phyloP scores from a whole-genome alignment of 1,284 basidiomycete species.

The Tetrapyrgos nigripes region DNA sequence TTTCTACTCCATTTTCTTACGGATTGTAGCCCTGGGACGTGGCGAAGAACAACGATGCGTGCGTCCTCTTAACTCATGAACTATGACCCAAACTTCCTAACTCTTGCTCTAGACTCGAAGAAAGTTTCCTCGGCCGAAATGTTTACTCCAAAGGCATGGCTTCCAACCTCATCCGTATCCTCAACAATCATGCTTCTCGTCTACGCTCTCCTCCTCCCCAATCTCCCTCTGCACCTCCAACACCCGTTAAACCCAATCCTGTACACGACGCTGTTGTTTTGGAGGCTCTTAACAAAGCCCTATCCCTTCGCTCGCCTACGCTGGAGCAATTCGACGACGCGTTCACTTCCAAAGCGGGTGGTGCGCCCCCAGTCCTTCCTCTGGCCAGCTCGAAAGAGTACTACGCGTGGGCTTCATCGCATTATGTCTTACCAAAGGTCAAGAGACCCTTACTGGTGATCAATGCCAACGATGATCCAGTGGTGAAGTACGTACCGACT shows the following conservation, averaged over 20 bases:
- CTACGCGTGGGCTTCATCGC: slow-evolving; percentile 75
- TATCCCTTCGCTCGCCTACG: slow-evolving; percentile 58
- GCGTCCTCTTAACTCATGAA: slow-evolving; percentile 21
- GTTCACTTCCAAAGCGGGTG: slow-evolving; percentile 81
- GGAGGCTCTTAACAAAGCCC: slow-evolving; percentile 50
- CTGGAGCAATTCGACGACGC: slow-evolving; percentile 68
- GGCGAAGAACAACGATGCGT: slow-evolving; percentile 63
- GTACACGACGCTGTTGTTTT: slow-evolving; percentile 43
- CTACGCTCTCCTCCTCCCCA: neutral
- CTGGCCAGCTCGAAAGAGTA: slow-evolving; percentile 82
- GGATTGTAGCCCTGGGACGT: slow-evolving; percentile 79
- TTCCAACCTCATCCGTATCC: slow-evolving; percentile 73
- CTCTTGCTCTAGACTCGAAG: slow-evolving; percentile 57
- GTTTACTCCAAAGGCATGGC: slow-evolving; percentile 89
- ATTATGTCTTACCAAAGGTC: slow-evolving; percentile 21
- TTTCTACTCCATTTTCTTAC: slow-evolving; percentile 3
- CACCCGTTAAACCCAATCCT: slow-evolving; percentile 43
- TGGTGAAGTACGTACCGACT: slow-evolving; percentile 3
- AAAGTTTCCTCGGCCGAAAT: slow-evolving; percentile 67
- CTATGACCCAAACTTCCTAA: slow-evolving; percentile 4
- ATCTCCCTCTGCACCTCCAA: slow-evolving; percentile 2
- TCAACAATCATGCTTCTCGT: slow-evolving; percentile 60
- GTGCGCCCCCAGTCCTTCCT: slow-evolving; percentile 81
- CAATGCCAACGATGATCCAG: slow-evolving; percentile 3
- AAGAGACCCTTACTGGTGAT: neutral